Base-by-base conservation (phyloP, 164 flowering plant genomes). In the Protea cynaroides region DNA sequence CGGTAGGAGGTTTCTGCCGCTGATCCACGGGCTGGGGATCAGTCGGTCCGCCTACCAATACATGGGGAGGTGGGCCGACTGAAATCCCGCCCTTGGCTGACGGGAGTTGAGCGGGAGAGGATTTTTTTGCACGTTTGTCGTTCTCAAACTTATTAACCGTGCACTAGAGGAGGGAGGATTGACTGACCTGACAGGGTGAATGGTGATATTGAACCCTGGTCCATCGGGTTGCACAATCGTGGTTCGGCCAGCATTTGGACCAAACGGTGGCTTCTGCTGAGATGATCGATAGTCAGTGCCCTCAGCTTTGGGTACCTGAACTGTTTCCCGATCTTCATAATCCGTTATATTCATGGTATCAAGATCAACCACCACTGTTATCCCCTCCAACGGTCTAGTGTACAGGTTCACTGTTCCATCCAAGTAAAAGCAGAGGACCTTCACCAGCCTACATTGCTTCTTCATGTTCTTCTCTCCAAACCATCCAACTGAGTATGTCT, bases 321-420 rank as follows among this genome's bases (percentile, higher is more conserved):
- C 73, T 1, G 10, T 64, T 0, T 58, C 7, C 50, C 78, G 62
- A 54, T 87, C 89, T 1, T 21, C 10, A 55, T 67, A 83, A 8
- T 62, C 73, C 0, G 65, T 53, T 3, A 86, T 76, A 65, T 75
- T 77, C 83, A 83, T 76, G 38, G 52, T 59, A 44, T 84, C 89
- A 8, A 83, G 62, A 63, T 83, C 87, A 37, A 83, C 86, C 0
- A 67, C 59, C 18, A 76, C 70, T 0, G 76, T 71, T 19, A 87
- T 65, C 2, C 89, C 89, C 23, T 83, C 86, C 0, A 84, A 55
- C 0, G 92, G 92, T 56, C 77, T 74, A 69, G 74, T 22, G 53
- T 76, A 78, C 19, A 80, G 8, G 59, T 85, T 87, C 13, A 67
- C 74, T 0, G 84, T 80, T 8, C 74, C 84, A 8, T 79, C 77